These are phyloP conservation scores for Malassezia equina DNA, from an alignment of 1,284 basidiomycete genomes.

Conservation along the genomic window DNA sequence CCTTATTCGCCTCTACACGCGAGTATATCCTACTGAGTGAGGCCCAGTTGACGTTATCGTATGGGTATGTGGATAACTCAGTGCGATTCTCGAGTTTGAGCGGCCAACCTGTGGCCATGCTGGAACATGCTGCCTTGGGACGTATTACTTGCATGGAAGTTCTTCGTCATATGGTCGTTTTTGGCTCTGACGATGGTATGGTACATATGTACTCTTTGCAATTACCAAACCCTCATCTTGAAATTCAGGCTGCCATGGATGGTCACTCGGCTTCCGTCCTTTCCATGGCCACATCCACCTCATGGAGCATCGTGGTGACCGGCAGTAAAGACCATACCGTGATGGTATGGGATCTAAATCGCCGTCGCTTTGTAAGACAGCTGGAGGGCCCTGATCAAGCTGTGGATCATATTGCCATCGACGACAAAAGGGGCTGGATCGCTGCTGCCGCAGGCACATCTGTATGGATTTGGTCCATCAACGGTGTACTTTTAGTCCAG, in stretches of 20 bases:
- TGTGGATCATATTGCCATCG: constrained; percentile 65
- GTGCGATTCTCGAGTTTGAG: constrained; percentile 53
- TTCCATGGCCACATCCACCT: constrained; percentile 63
- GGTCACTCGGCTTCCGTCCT: constrained; percentile 52
- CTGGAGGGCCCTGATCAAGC: constrained; percentile 49
- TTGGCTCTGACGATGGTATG: constrained; percentile 48
- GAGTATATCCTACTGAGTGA: constrained; percentile 58
- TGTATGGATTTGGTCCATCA: constrained; percentile 69
- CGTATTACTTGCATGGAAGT: constrained; percentile 56
- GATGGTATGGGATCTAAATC: constrained; percentile 81
- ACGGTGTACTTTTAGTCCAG: constrained; percentile 61
- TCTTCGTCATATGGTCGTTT: constrained; percentile 53
- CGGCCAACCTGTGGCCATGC: constrained; percentile 58
- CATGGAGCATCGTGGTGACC: constrained; percentile 74
- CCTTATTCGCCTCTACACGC: constrained; percentile 58
- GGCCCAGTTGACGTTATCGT: constrained; percentile 58
- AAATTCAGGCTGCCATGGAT: background rate
- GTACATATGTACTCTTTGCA: constrained; percentile 19
- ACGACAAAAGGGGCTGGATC: constrained; percentile 73
- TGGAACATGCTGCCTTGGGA: constrained; percentile 24
- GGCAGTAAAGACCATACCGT: constrained; percentile 75
- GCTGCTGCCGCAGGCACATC: constrained; percentile 64
- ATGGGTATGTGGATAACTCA: constrained; percentile 54
- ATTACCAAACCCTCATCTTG: constrained; percentile 10
- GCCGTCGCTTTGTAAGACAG: constrained; percentile 43